Percentiles rank a stretch among this genome's conserved stretches.
phyloP scores from a whole-genome alignment of 768 basidiomycete species.

The Lactifluus piperatus region DNA sequence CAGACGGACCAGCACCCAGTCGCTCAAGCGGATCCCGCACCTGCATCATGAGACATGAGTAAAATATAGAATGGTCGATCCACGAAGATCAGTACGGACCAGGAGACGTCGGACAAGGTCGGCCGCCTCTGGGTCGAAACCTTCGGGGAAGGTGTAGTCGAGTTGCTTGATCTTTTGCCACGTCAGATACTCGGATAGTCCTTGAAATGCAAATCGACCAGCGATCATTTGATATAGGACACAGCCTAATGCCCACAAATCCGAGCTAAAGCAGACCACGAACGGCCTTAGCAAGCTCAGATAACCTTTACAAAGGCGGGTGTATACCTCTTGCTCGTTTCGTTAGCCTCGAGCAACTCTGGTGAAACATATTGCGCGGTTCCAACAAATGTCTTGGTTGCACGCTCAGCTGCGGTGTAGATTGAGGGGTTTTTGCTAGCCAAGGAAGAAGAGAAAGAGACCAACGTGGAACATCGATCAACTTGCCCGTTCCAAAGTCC shows the following conservation, averaged over 20 bases:
- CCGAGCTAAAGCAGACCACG: conserved; percentile 47
- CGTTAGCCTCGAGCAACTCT: conserved; percentile 66
- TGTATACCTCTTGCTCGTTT: conserved; percentile 66
- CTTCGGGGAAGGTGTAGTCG: conserved; percentile 81
- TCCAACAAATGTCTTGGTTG: conserved; percentile 69
- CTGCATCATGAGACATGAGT: background rate
- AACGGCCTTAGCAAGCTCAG: background rate
- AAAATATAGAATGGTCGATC: background rate
- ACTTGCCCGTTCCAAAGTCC: conserved; percentile 91
- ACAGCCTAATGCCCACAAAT: conserved; percentile 94
- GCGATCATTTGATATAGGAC: conserved; percentile 90
- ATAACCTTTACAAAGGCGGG: background rate
- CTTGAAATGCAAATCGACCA: conserved; percentile 87
- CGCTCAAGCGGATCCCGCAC: conserved; percentile 43
- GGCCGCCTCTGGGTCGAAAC: conserved; percentile 72
- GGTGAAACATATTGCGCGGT: conserved; percentile 88
- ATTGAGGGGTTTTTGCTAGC: conserved; percentile 19
- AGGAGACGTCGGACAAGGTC: conserved; percentile 74
- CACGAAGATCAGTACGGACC: conserved; percentile 34
- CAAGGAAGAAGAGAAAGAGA: conserved; percentile 24
- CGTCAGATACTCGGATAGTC: conserved; percentile 84
- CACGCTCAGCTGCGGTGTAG: conserved; percentile 36
- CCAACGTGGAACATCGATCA: conserved; percentile 50
- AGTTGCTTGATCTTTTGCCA: conserved; percentile 90
- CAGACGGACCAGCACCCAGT: conserved; percentile 46